Evolutionary conservation across 805 yeast genomes (phyloP).

Genomic region (Kodamaea lidongshanica): DNA sequence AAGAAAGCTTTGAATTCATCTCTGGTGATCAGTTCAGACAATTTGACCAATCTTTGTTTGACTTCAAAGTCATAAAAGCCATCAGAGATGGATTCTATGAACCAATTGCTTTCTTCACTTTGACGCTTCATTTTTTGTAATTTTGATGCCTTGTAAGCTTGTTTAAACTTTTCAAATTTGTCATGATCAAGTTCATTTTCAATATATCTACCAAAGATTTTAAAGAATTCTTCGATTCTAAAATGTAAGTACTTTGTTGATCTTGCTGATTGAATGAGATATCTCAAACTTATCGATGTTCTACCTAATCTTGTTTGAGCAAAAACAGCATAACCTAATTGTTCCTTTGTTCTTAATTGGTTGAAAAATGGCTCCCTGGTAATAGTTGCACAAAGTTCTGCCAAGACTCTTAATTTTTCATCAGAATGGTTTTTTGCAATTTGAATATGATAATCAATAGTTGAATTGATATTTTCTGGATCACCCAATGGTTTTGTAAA

Average conservation of each 20-base stretch:
- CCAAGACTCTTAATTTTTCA: slow-evolving; percentile 36
- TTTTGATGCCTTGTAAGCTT: slow-evolving; percentile 60
- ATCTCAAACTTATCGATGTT: slow-evolving; percentile 64
- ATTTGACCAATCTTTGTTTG: slow-evolving; percentile 49
- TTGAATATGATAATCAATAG: slow-evolving; percentile 74
- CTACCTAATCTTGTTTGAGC: slow-evolving; percentile 65
- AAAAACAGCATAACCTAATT: slow-evolving; percentile 90
- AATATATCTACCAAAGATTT: slow-evolving; percentile 40
- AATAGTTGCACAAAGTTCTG: slow-evolving; percentile 66
- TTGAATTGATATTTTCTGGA: slow-evolving; percentile 69
- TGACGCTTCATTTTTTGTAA: slow-evolving; percentile 70
- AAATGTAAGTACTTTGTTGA: slow-evolving; percentile 66
- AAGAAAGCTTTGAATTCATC: slow-evolving; percentile 54
- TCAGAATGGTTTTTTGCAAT: slow-evolving; percentile 38
- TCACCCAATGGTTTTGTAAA: slow-evolving; percentile 54
- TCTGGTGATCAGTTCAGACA: slow-evolving; percentile 49
- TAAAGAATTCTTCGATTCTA: slow-evolving; percentile 66
- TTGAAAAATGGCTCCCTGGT: slow-evolving; percentile 85
- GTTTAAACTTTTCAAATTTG: slow-evolving; percentile 64
- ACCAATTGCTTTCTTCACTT: slow-evolving; percentile 64
- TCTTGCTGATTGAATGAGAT: slow-evolving; percentile 81
- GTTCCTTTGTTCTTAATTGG: slow-evolving; percentile 87
- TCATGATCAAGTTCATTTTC: slow-evolving; percentile 45
- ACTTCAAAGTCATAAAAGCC: slow-evolving; percentile 76
- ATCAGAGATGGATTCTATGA: slow-evolving; percentile 59